A percentile compares a stretch with the other conserved stretches of the same genome.
Conservation (phyloP, 1,284 basidiomycete species). For the Laetiporus sulphureus region DNA sequence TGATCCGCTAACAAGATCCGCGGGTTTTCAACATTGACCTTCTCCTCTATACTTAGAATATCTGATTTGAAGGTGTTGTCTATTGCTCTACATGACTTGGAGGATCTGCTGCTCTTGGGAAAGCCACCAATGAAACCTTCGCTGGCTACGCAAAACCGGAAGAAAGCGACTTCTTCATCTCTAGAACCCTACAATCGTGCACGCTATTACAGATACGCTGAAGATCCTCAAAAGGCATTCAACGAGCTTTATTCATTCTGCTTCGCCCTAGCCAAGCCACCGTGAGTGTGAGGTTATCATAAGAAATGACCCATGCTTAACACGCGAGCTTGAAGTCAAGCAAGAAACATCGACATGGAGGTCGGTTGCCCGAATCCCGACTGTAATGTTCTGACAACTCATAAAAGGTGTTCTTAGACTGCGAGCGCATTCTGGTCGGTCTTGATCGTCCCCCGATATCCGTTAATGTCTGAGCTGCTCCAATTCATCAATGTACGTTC, state of each 20-base stretch:
- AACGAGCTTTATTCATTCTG: conserved; percentile 61
- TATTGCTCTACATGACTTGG: conserved; percentile 49
- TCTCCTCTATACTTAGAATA: too few species aligned
- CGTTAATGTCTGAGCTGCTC: conserved; percentile 54
- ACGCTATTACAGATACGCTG: conserved; percentile 43
- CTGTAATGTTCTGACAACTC: background rate
- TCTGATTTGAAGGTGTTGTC: conserved; percentile 37
- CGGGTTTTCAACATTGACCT: too few species aligned
- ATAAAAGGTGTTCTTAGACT: conserved; percentile 36
- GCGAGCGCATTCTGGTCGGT: conserved; percentile 71
- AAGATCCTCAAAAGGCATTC: conserved; percentile 47
- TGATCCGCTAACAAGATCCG: too few species aligned
- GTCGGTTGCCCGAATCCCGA: conserved; percentile 27
- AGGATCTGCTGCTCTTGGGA: conserved; percentile 50
- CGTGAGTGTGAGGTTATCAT: conserved; percentile 25
- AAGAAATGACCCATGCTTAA: background rate
- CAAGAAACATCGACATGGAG: conserved; percentile 74
- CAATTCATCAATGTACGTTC: conserved; percentile 55
- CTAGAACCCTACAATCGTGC: conserved; percentile 49
- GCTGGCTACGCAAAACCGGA: conserved; percentile 29
- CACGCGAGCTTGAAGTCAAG: conserved; percentile 36
- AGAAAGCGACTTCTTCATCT: conserved; percentile 8
- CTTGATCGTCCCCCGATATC: conserved; percentile 54
- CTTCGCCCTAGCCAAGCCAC: conserved; percentile 63
- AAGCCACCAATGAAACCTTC: conserved; percentile 30